Evolutionary conservation across 441 rosid genomes (phyloP).

Genomic region (Syzygium malaccense): DNA sequence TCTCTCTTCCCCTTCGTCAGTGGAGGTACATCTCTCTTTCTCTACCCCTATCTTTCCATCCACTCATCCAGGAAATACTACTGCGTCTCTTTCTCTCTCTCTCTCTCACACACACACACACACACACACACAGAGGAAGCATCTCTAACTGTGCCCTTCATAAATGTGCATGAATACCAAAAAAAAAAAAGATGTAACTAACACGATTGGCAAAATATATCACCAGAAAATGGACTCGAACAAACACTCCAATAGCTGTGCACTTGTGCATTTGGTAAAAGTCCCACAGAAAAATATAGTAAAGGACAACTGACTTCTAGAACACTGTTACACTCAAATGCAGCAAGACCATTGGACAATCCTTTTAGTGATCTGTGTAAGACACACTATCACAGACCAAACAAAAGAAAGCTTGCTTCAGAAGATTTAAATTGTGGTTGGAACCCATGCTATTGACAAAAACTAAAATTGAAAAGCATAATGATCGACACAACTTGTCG

Average conservation of each 20-base stretch:
- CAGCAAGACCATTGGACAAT: not conserved
- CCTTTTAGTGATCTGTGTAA: not conserved
- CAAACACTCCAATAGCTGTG: not conserved
- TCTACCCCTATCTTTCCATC: not conserved
- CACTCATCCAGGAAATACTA: not conserved
- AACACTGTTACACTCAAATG: not conserved
- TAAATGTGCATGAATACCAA: not conserved
- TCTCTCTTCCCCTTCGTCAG: not conserved
- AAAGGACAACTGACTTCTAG: not conserved
- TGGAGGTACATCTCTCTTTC: not conserved
- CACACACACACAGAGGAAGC: not conserved
- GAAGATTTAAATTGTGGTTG: not conserved
- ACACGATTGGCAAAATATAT: not conserved
- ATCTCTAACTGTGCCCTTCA: not conserved
- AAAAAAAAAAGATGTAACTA: not conserved
- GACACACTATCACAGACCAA: not conserved
- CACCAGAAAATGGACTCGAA: not conserved
- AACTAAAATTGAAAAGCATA: not conserved
- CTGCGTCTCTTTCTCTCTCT: not conserved
- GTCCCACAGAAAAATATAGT: not conserved
- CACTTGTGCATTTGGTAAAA: not conserved
- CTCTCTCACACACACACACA: rapidly evolving
- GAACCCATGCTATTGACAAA: not conserved
- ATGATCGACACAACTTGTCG: not conserved
- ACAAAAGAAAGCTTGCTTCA: not conserved